Evolutionary conservation across 169 alveolate species (phyloP).

Genomic region (Cryptosporidium bovis): DNA sequence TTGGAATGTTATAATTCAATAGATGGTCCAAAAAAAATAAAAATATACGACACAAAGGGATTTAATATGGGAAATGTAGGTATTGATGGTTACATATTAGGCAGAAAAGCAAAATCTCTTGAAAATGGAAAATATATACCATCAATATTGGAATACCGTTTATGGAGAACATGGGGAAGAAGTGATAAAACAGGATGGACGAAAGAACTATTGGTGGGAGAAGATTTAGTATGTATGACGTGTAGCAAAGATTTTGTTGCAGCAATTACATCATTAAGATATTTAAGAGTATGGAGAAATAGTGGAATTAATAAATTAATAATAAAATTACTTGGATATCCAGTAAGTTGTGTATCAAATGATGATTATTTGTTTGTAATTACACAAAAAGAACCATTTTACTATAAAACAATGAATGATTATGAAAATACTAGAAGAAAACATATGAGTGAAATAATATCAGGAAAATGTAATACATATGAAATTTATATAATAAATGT

Average conservation of each 20-base stretch:
- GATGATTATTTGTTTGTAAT: conserved; percentile 48
- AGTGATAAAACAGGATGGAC: conserved; percentile 66
- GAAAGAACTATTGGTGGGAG: conserved; percentile 25
- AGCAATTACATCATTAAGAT: conserved; percentile 60
- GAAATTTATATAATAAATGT: conserved; percentile 29
- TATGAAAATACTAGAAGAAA: background rate
- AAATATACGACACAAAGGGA: conserved; percentile 66
- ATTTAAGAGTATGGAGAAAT: conserved; percentile 66
- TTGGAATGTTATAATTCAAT: conserved; percentile 65
- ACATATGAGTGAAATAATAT: background rate
- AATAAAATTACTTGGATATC: conserved; percentile 37
- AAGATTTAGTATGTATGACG: conserved; percentile 60
- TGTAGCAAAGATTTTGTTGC: conserved; percentile 57
- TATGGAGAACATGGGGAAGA: conserved; percentile 75
- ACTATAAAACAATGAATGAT: background rate
- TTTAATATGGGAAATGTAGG: conserved; percentile 50
- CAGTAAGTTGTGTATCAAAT: conserved; percentile 69
- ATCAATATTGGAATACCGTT: conserved; percentile 44
- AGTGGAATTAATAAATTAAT: conserved; percentile 52
- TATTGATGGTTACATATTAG: conserved; percentile 64
- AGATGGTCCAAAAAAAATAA: conserved; percentile 66
- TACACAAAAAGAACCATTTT: conserved; percentile 71
- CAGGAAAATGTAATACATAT: conserved; percentile 57
- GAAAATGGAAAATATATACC: conserved; percentile 39
- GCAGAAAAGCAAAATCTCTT: conserved; percentile 45